Conservation (phyloP, 352 stramenopile species). For the Phytophthora foliorum region DNA sequence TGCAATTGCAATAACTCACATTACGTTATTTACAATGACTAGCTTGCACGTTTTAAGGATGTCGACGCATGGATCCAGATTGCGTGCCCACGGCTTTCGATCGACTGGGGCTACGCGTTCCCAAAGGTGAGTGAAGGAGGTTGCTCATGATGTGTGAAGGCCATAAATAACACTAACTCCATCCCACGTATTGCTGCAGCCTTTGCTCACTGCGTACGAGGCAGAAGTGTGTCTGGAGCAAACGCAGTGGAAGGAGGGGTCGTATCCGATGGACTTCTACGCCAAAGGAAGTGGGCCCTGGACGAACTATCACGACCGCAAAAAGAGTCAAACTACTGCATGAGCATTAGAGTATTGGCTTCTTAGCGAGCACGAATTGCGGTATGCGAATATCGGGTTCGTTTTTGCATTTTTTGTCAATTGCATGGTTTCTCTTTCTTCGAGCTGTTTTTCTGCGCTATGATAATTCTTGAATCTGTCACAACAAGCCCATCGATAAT, state of each 20-base stretch:
- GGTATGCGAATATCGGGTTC: constrained; percentile 14
- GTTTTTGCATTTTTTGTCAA: constrained; percentile 37
- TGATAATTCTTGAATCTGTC: constrained; percentile 29
- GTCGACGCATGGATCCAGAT: constrained; percentile 99
- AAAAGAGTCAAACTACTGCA: constrained; percentile 34
- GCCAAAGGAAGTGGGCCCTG: constrained; percentile 95
- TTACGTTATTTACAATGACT: constrained; percentile 2
- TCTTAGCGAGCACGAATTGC: not conserved
- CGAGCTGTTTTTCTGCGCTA: constrained; percentile 17
- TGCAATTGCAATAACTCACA: constrained; percentile 5
- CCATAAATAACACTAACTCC: not conserved
- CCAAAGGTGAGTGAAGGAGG: constrained; percentile 62
- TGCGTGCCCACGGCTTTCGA: constrained; percentile 97
- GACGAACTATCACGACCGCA: constrained; percentile 96
- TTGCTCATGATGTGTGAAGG: not conserved
- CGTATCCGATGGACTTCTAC: constrained; percentile 99
- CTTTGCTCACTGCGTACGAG: constrained; percentile 98
- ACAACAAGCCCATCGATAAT: constrained; percentile 1
- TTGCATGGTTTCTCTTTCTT: constrained; percentile 25
- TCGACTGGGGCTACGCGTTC: constrained; percentile 99
- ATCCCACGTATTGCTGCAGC: constrained; percentile 43
- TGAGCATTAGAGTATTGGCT: constrained; percentile 1
- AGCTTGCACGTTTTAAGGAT: constrained; percentile 89
- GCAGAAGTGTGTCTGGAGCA: constrained; percentile 95
- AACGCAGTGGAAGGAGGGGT: constrained; percentile 82